Conservation (phyloP, 768 basidiomycete genomes). For the Auricularia sp. region DNA sequence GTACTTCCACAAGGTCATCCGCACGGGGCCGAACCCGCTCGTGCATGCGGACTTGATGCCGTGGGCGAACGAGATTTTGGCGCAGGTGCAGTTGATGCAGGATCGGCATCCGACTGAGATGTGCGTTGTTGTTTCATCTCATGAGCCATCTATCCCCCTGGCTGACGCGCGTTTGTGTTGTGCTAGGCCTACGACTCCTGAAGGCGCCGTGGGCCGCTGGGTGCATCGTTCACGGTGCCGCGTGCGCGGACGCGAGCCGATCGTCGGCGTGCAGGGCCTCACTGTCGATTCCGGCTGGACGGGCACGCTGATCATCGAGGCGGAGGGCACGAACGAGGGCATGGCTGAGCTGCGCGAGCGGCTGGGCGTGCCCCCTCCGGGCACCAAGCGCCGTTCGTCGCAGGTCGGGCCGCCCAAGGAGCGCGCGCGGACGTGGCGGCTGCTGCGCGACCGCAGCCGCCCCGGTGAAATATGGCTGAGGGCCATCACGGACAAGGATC, state of each 20-base stretch:
- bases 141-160: background rate
- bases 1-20: slow-evolving; percentile 80
- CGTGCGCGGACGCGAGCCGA: slow-evolving; percentile 28
- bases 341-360: slow-evolving; percentile 67
- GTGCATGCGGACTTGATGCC: slow-evolving; percentile 65
- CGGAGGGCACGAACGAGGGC: slow-evolving; percentile 81
- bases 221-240: slow-evolving; percentile 71
- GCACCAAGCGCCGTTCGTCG: slow-evolving; percentile 28
- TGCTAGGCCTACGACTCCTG: slow-evolving; percentile 39
- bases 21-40: slow-evolving; percentile 42
- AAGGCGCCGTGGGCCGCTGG: slow-evolving; percentile 80
- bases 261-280: slow-evolving; percentile 26
- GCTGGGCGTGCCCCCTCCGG: slow-evolving; percentile 53
- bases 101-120: slow-evolving; percentile 72
- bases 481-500: slow-evolving; percentile 57
- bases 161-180: background rate
- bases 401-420: slow-evolving; percentile 32
- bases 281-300: slow-evolving; percentile 75
- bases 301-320: slow-evolving; percentile 73
- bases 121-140: slow-evolving; percentile 26
- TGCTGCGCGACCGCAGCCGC: slow-evolving; percentile 62
- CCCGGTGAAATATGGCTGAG: slow-evolving; percentile 67
- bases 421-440: slow-evolving; percentile 51
- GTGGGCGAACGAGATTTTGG: slow-evolving; percentile 70
- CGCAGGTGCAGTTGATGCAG: slow-evolving; percentile 66